Base-by-base conservation (phyloP, 768 basidiomycete species). In the Agrocybe praecox region DNA sequence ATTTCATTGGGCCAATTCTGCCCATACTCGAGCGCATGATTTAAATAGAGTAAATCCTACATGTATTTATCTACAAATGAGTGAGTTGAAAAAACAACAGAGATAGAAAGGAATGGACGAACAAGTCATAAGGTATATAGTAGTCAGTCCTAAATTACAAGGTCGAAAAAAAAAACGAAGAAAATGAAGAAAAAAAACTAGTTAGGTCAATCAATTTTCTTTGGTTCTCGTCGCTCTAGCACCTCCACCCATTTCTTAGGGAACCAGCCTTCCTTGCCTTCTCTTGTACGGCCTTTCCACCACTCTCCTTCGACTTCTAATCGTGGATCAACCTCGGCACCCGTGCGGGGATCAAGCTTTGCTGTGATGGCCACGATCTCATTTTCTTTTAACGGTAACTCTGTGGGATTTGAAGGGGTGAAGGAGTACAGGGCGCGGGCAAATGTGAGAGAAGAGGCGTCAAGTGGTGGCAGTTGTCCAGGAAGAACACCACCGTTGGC, bases 221-320 rank as follows among this genome's bases (percentile, higher is more conserved):
- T 66, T 6, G 62, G 58, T 52, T 67, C 66, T 63, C 60, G 57
- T 53, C 57, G 43, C 66, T 68, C 85, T 54, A 91, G 71, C 3
- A 90, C 77, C 69, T 93, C 84, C 3, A 96, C 93, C 83, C 90
- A 96, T 62, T 90, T 94, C 56, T 78, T 82, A 1, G 96, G 96
- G 81, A 98, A 97, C 94, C 94, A 98, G 0, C 96, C 96, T 62
- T 92, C 87, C 62, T 89, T 80, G 0, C 96, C 96, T 62, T 97
- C 95, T 55, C 96, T 79, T 58, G 92, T 95, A 46, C 96, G 81
- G 1, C 96, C 96, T 70, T 86, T 88, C 95, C 94, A 98, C 96
- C 96, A 98, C 55, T 94, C 95, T 5, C 79, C 84, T 52, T 86
- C 79, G 18, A 87, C 74, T 59, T 84, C 81, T 47, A 81, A 61